Evolutionary conservation across 257 asterid species (phyloP).

Genomic region (Lithospermum erythrorhizon): DNA sequence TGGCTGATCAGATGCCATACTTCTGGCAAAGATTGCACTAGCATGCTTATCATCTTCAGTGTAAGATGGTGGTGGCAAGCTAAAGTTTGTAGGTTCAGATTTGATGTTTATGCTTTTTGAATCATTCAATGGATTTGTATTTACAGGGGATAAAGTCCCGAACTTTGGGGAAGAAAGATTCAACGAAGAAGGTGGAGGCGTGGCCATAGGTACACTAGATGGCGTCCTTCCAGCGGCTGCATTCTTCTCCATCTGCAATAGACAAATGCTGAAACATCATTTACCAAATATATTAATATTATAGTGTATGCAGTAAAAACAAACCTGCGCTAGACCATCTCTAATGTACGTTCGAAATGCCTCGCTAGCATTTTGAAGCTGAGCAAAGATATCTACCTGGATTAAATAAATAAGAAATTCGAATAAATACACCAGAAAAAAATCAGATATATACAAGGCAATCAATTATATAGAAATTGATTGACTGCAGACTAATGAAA

Average conservation of each 20-base stretch:
- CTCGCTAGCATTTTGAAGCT: constrained; percentile 97
- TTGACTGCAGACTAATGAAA: too few species aligned
- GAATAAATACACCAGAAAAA: neutral
- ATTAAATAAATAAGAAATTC: constrained; percentile 11
- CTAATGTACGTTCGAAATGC: constrained; percentile 92
- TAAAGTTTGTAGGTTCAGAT: constrained; percentile 67
- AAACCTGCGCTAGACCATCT: constrained; percentile 96
- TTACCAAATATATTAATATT: neutral
- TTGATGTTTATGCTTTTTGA: constrained; percentile 41
- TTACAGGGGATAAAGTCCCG: constrained; percentile 69
- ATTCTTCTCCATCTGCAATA: constrained; percentile 91
- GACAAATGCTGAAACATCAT: constrained; percentile 1
- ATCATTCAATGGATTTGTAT: constrained; percentile 48
- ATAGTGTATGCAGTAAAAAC: neutral
- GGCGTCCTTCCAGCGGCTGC: constrained; percentile 98
- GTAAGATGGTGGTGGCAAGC: constrained; percentile 80
- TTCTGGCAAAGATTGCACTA: constrained; percentile 32
- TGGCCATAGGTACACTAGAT: constrained; percentile 88
- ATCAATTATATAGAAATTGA: neutral
- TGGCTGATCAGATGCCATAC: constrained; percentile 34
- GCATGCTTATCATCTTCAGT: constrained; percentile 48
- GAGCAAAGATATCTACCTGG: constrained; percentile 94
- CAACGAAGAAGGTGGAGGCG: constrained; percentile 80
- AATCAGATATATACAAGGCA: neutral
- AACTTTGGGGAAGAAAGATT: constrained; percentile 65